Conservation (phyloP, 2,329 filamentous ascomycete genomes). For the Penicillium sp. region DNA sequence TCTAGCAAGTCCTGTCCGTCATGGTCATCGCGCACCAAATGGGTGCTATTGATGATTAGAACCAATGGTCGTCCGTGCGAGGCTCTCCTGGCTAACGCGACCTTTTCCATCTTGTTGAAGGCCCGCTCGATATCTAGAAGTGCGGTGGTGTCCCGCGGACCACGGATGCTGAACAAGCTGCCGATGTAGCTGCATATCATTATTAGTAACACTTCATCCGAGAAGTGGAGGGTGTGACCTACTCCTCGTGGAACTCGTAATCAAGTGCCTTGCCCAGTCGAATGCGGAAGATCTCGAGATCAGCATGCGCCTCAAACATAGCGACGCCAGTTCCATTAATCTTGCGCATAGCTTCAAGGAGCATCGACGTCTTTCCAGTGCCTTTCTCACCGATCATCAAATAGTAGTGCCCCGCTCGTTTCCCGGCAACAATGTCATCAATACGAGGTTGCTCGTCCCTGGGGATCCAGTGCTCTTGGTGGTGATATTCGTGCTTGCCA, state of each 20-base stretch:
- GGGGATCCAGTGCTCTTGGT: constrained; percentile 72
- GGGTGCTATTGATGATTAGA: constrained; percentile 92
- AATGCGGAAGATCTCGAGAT: constrained; percentile 92
- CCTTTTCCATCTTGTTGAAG: constrained; percentile 97
- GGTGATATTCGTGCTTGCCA: constrained; percentile 37
- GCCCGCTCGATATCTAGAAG: constrained; percentile 93
- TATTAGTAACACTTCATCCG: constrained; percentile 9
- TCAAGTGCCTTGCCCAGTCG: constrained; percentile 90
- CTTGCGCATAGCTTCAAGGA: constrained; percentile 92
- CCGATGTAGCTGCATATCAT: constrained; percentile 62
- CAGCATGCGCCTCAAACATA: constrained; percentile 95
- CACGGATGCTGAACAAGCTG: constrained; percentile 89
- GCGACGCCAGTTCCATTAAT: constrained; percentile 84
- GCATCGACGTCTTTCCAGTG: constrained; percentile 94
- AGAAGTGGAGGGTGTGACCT: constrained; percentile 38
- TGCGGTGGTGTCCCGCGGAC: constrained; percentile 87
- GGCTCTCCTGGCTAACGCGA: constrained; percentile 68
- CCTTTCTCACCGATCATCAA: constrained; percentile 93
- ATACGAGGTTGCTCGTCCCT: constrained; percentile 80
- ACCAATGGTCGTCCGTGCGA: constrained; percentile 69
- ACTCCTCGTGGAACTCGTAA: constrained; percentile 97
- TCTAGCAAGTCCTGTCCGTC: constrained; percentile 92
- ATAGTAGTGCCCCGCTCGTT: constrained; percentile 78
- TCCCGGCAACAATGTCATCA: constrained; percentile 77
- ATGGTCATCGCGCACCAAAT: constrained; percentile 86